Base-by-base conservation (phyloP, 768 basidiomycete species). In the Psilocybe cubensis region DNA sequence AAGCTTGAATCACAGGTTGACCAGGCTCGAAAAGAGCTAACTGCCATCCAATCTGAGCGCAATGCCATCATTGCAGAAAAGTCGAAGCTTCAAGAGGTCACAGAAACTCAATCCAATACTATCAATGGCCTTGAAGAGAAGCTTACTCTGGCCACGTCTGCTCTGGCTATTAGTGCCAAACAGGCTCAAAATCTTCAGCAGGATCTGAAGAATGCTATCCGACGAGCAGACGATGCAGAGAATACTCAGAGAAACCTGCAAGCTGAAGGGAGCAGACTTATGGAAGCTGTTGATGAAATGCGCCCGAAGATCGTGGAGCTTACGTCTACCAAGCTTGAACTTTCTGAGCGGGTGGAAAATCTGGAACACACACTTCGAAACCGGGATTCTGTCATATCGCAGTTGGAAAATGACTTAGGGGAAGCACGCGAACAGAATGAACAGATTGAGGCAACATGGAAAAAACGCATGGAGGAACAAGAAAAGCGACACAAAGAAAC, bases 211-310 rank as follows among this genome's bases (percentile, higher is more conserved):
- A 73, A 71, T 57, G 83, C 90, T 5, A 79, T 74, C 38, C 80
- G 86, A 50, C 88, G 91, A 3, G 88, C 86, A 5, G 88, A 91
- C 33, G 87, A 89, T 61, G 88, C 89, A 0, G 91, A 93, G 70
- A 78, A 76, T 63, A 85, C 76, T 3, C 87, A 91, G 64, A 83
- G 83, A 65, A 86, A 83, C 57, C 78, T 95, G 3, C 92, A 93
- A 65, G 74, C 77, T 0, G 93, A 95, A 71, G 91, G 92, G 38
- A 85, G 82, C n/a, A 80, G 77, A 51, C 79, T 95, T 29, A 83
- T 94, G 85, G 83, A 80, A 25, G 86, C 89, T n/a, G 73, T 94
- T 58, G 88, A 94, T 60, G 91, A 94, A 71, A 88, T 94, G 85
- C 83, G 89, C 27, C 84, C 90, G 38, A 94, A 94, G 75, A 86